Conservation (phyloP, 2,329 filamentous ascomycete genomes). For the Colletotrichum kahawae region DNA sequence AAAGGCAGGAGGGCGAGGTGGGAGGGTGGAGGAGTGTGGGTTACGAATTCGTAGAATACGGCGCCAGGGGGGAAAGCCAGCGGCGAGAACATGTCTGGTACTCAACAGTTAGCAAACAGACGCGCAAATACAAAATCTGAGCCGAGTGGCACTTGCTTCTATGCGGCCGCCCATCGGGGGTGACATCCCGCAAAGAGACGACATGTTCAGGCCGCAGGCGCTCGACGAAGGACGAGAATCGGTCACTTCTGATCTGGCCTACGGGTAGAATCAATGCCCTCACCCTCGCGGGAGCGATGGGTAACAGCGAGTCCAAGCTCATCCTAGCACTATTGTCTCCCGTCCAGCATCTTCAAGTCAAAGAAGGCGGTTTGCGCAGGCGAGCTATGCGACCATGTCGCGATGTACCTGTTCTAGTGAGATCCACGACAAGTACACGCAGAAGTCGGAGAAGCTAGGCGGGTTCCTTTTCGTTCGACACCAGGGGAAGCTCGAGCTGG, state of each 20-base stretch:
- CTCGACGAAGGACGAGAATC: conserved; percentile 80
- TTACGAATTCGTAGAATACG: conserved; percentile 87
- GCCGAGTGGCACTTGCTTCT: conserved; percentile 66
- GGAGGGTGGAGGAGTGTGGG: conserved; percentile 78
- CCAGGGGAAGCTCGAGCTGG: background rate
- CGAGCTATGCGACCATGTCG: conserved; percentile 19
- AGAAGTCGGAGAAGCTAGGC: background rate
- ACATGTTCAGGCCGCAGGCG: conserved; percentile 81
- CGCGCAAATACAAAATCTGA: background rate
- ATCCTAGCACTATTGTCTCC: conserved; percentile 63
- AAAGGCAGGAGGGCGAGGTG: conserved; percentile 85
- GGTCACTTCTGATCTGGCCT: conserved; percentile 81
- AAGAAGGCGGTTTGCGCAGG: background rate
- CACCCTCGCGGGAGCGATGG: conserved; percentile 89
- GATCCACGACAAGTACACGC: background rate
- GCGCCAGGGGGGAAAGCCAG: conserved; percentile 84
- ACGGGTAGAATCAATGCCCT: conserved; percentile 86
- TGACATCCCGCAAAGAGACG: conserved; percentile 85
- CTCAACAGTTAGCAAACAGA: background rate
- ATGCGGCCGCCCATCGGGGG: conserved; percentile 81
- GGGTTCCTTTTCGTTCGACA: background rate
- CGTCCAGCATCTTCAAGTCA: conserved; percentile 23
- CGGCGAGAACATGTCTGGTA: conserved; percentile 88
- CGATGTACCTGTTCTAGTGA: background rate
- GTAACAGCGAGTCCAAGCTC: conserved; percentile 88